Percentiles rank a stretch among this genome's conserved stretches.
Evolutionary conservation across 2,329 filamentous ascomycete genomes (phyloP).

Genomic region (Aspergillus vadensis): DNA sequence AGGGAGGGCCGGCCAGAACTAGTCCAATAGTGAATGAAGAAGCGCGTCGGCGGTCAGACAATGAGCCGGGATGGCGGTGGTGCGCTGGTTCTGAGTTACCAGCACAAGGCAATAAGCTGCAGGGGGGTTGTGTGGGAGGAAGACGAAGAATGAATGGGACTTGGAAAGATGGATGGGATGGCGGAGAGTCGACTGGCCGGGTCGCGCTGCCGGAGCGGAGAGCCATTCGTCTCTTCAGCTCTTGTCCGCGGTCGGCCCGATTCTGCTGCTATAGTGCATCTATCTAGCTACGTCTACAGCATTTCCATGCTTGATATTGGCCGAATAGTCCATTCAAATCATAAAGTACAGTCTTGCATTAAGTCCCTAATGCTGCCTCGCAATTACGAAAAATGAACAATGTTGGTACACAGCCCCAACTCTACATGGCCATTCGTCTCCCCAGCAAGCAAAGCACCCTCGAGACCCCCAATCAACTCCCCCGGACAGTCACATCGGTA

Average conservation of each 20-base stretch:
- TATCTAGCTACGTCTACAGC: neutral
- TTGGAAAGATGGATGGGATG: neutral
- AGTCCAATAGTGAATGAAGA: conserved; percentile 3
- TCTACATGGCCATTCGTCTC: neutral
- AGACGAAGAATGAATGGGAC: neutral
- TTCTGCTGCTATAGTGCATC: neutral
- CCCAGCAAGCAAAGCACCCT: neutral
- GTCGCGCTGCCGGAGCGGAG: neutral
- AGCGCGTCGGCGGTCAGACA: neutral
- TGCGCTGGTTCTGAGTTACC: neutral
- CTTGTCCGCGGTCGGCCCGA: conserved; percentile 7
- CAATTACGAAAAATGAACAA: neutral
- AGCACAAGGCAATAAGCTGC: neutral
- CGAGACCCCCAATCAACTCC: neutral
- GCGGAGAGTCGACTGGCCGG: neutral
- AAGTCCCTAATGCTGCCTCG: neutral
- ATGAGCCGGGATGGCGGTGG: neutral
- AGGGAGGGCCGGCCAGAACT: conserved; percentile 3
- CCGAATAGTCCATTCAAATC: neutral
- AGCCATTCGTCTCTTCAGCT: neutral
- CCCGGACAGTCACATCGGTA: neutral
- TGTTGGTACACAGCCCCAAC: conserved; percentile 1
- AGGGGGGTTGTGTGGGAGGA: neutral
- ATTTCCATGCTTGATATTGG: neutral
- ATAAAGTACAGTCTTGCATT: neutral